Evolutionary conservation across 768 basidiomycete genomes (phyloP).

Genomic region (Boletellus emodensis): DNA sequence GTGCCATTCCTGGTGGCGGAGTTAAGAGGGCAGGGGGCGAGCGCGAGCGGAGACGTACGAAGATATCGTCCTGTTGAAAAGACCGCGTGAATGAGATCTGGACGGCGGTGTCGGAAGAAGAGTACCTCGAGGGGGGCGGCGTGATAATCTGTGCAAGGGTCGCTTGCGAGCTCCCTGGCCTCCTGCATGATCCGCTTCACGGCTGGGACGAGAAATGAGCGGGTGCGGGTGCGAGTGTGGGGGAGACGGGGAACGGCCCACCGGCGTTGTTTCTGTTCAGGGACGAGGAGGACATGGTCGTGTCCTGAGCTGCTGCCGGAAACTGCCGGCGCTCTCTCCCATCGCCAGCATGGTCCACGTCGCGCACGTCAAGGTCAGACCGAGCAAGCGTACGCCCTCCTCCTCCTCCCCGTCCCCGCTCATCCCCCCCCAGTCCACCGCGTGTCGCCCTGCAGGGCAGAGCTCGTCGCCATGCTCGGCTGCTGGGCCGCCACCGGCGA

Average conservation of each 20-base stretch:
- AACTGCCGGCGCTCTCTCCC: conserved; percentile 6
- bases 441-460: conserved; percentile 30
- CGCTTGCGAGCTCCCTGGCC: conserved; percentile 81
- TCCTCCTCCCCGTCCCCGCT: background rate
- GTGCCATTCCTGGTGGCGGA: conserved; percentile 72
- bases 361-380: conserved; percentile 75
- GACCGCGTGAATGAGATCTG: conserved; percentile 7
- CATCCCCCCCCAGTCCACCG: conserved; percentile 3
- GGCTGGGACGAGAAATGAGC: conserved; percentile 41
- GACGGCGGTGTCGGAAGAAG: background rate
- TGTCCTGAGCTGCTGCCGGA: conserved; percentile 5
- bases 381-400: conserved; percentile 53
- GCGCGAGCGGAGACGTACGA: conserved; percentile 46
- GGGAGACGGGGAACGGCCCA: conserved; percentile 30
- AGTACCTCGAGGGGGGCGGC: conserved; percentile 77
- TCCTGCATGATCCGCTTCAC: conserved; percentile 98
- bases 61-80: conserved; percentile 71
- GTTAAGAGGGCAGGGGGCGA: conserved; percentile 19
- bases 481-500: conserved; percentile 83
- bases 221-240: background rate
- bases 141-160: conserved; percentile 81
- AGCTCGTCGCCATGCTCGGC: conserved; percentile 75
- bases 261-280: conserved; percentile 91
- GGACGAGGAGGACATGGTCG: conserved; percentile 25
- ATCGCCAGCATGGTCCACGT: conserved; percentile 58